Percentiles rank a stretch among this genome's conserved stretches.
phyloP scores from a whole-genome alignment of 208 protist genomes.

The Trypanosoma rangeli region DNA sequence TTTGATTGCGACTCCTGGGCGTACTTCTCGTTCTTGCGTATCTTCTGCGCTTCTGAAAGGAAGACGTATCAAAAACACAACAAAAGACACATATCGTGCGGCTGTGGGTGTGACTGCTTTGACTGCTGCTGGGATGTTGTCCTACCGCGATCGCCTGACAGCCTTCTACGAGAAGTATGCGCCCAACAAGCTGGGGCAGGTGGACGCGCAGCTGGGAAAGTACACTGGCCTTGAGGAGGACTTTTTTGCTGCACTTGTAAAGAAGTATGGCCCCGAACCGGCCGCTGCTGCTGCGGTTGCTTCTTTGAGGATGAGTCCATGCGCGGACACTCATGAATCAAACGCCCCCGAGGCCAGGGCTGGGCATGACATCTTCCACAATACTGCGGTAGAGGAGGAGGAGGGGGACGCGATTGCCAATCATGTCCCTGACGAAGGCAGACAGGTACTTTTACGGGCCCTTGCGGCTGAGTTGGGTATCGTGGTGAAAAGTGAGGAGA shows the following conservation, averaged over 20 bases:
- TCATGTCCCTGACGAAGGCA: neutral
- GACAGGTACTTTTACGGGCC: neutral
- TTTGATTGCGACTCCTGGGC: neutral
- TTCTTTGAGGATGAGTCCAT: neutral
- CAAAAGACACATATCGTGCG: no score
- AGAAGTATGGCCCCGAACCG: conserved; percentile 67
- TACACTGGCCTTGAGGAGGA: conserved; percentile 58
- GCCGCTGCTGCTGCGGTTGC: neutral
- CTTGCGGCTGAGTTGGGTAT: conserved; percentile 12
- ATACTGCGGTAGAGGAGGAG: no score
- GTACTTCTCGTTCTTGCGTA: neutral
- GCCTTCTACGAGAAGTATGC: conserved; percentile 58
- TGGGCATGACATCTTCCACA: no score
- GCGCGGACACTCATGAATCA: no score
- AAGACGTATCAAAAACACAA: no score
- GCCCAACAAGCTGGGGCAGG: conserved; percentile 45
- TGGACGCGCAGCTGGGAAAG: conserved; percentile 51
- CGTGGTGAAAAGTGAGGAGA: neutral
- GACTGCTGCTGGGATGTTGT: neutral
- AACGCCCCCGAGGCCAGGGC: no score
- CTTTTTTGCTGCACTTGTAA: conserved; percentile 46
- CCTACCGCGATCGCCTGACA: conserved; percentile 42
- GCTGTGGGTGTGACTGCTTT: neutral
- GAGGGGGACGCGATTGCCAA: neutral
- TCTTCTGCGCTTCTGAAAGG: neutral